Percentiles rank a stretch among this genome's conserved stretches.
Conservation (phyloP, 192 early-diverging fungal genomes). For the Obelidium mucronatum region DNA sequence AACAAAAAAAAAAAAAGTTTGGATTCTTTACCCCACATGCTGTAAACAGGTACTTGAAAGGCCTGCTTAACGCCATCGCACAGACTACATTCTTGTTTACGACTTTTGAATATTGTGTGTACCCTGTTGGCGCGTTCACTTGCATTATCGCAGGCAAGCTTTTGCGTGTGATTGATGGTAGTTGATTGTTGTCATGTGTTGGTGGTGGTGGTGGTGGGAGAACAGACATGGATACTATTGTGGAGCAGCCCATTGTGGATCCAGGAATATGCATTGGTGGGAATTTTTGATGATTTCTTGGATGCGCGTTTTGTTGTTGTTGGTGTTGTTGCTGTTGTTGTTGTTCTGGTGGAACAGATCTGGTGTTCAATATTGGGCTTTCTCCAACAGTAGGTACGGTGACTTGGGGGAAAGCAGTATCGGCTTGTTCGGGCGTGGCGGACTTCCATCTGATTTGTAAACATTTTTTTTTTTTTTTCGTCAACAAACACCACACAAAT, state of each 20-base stretch:
- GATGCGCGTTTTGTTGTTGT: not conserved
- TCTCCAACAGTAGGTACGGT: not conserved
- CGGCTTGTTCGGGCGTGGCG: not conserved
- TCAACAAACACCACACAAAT: too few relatives aligned
- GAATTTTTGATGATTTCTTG: not conserved
- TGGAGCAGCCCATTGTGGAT: not conserved
- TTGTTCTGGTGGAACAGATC: not conserved
- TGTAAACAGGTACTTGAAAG: conserved; percentile 39
- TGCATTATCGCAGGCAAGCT: conserved; percentile 17
- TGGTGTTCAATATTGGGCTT: not conserved
- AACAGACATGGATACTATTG: too few relatives aligned
- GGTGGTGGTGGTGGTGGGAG: too few relatives aligned
- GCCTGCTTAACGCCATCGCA: conserved; percentile 31
- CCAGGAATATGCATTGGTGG: not conserved
- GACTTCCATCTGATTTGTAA: too few relatives aligned
- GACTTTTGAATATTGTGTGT: conserved; percentile 8
- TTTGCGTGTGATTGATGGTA: not conserved
- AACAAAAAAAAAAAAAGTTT: not conserved
- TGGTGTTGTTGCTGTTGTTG: conserved; percentile 14
- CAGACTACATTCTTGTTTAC: conserved; percentile 27
- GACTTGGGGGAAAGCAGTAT: not conserved
- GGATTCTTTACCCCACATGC: not conserved
- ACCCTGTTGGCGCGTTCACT: conserved; percentile 12
- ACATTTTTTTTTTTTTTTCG: too few relatives aligned
- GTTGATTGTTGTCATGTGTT: too few relatives aligned